phyloP scores from a whole-genome alignment of 192 early-diverging fungal genomes.

The Coemansia sp. region DNA sequence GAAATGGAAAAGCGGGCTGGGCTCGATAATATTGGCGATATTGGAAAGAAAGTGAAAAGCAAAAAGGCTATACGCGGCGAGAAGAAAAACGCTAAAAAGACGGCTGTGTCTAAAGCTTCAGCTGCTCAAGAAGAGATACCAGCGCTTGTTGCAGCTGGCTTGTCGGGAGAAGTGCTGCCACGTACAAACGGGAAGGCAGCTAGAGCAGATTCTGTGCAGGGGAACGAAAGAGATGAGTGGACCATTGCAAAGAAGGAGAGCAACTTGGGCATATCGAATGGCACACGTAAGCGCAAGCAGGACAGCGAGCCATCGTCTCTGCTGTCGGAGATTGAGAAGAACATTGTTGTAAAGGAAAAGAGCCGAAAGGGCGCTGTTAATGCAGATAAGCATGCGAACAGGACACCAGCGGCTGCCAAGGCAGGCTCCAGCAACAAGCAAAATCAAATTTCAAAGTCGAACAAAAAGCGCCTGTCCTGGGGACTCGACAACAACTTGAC shows the following conservation, averaged over 20 bases:
- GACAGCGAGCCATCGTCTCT: slow-evolving; percentile 12
- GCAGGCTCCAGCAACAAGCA: not conserved
- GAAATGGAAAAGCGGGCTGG: slow-evolving; percentile 42
- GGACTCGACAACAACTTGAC: slow-evolving; percentile 48
- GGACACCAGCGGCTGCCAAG: not conserved
- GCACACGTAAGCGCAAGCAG: slow-evolving; percentile 12
- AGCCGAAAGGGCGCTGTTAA: not conserved
- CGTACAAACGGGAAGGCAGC: not conserved
- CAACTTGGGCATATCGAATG: slow-evolving; percentile 1
- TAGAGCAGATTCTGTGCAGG: not conserved
- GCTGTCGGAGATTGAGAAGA: slow-evolving; percentile 20
- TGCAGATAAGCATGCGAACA: not conserved
- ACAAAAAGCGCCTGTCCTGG: slow-evolving; percentile 42
- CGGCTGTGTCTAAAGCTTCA: not conserved
- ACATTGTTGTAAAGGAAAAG: slow-evolving; percentile 25
- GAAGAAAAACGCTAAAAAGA: slow-evolving; percentile 22
- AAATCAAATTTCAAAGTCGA: not conserved
- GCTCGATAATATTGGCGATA: slow-evolving; percentile 10
- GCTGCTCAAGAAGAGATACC: slow-evolving; percentile 13
- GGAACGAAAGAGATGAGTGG: slow-evolving; percentile 9
- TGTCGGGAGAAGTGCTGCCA: not conserved
- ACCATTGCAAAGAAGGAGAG: slow-evolving; percentile 12
- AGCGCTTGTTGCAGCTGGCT: slow-evolving; percentile 15
- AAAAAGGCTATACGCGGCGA: slow-evolving; percentile 37
- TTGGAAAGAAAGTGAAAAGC: slow-evolving; percentile 9